A percentile compares a stretch with the other conserved stretches of the same genome.
phyloP scores from a whole-genome alignment of 352 stramenopile genomes.

The Poterioochromonas sp. region DNA sequence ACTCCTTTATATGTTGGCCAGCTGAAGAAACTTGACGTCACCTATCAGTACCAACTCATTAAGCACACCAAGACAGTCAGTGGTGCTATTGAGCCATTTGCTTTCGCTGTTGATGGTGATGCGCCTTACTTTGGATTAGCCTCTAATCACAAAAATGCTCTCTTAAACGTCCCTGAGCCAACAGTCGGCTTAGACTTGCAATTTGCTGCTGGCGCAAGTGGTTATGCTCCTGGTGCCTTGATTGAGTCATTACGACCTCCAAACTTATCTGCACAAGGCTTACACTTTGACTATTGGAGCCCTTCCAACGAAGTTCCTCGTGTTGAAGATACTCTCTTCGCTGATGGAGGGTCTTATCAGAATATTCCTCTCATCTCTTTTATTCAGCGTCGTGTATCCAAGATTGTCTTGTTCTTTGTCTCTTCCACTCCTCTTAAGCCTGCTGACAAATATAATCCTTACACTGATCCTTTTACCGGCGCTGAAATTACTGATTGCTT shows the following conservation, averaged over 20 bases:
- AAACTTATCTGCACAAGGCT: background rate
- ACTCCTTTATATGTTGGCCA: constrained; percentile 24
- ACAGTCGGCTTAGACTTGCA: background rate
- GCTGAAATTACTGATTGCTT: background rate
- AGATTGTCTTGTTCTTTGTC: constrained; percentile 24
- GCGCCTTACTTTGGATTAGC: background rate
- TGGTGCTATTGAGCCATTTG: constrained; percentile 29
- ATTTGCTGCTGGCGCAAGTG: background rate
- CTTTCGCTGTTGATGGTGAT: background rate
- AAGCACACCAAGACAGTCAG: background rate
- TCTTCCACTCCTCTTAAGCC: background rate
- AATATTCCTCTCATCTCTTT: constrained; percentile 21
- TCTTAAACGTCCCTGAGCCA: background rate
- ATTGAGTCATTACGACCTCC: background rate
- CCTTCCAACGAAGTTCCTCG: background rate
- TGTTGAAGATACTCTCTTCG: background rate
- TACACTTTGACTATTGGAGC: constrained; percentile 25
- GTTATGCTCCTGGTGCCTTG: constrained; percentile 16
- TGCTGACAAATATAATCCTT: background rate
- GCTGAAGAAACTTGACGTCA: constrained; percentile 16
- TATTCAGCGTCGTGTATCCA: background rate
- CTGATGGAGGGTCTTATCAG: constrained; percentile 22
- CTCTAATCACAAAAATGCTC: background rate
- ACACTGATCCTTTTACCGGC: constrained; percentile 1
- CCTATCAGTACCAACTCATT: background rate